These are phyloP conservation scores for Phaeosphaeria sp. DNA, from an alignment of 2,329 filamentous ascomycete species.

Conservation along the genomic window DNA sequence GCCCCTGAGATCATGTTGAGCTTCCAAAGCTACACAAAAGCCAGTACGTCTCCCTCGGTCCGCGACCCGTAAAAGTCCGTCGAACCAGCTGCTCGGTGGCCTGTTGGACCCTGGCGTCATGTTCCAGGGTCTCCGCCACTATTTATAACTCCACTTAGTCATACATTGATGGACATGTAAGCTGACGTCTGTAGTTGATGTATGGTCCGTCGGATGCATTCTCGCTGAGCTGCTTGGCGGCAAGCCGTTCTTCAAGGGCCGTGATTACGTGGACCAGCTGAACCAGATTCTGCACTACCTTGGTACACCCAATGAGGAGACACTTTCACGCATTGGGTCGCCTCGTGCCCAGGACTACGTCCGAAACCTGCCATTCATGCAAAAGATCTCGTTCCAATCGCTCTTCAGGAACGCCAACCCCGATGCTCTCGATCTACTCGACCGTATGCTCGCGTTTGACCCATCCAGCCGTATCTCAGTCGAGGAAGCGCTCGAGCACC, in stretches of 20 bases:
- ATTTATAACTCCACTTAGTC: constrained; percentile 8
- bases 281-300: constrained; percentile 99
- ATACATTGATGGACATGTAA: constrained; percentile 16
- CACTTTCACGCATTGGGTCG: constrained; percentile 89
- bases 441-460: constrained; percentile 97
- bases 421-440: constrained; percentile 91
- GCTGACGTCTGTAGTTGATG: constrained; percentile 73
- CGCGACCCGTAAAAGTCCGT: background rate
- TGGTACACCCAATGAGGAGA: constrained; percentile 95
- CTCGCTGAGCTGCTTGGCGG: constrained; percentile 94
- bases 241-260: constrained; percentile 98
- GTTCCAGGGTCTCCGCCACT: constrained; percentile 10
- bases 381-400: constrained; percentile 85
- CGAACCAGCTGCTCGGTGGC: constrained; percentile 3
- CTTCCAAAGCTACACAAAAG: constrained; percentile 99
- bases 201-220: constrained; percentile 99
- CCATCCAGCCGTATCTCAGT: constrained; percentile 92
- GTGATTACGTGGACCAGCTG: constrained; percentile 98
- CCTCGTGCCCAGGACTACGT: constrained; percentile 98
- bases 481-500: constrained; percentile 93
- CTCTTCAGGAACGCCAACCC: constrained; percentile 96
- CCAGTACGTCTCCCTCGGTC: constrained; percentile 73
- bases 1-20: constrained; percentile 99
- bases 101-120: constrained; percentile 1
- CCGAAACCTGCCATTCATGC: constrained; percentile 92